These are phyloP conservation scores for Globisporangium spinosum DNA, from an alignment of 352 stramenopile species.

Conservation along the genomic window DNA sequence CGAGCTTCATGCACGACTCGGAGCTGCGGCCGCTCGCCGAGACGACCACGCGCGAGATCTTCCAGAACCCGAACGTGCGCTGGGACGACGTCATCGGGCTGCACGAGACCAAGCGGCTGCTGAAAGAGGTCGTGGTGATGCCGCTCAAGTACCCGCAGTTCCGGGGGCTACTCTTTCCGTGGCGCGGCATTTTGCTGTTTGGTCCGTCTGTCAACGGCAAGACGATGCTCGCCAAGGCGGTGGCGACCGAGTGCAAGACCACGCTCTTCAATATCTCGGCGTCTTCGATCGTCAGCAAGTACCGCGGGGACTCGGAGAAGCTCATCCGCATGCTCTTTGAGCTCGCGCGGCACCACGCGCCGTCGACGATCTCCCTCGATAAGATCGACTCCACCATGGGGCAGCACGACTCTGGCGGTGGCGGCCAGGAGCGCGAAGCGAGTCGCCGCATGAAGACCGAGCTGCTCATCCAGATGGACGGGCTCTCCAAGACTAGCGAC, in stretches of 20 bases:
- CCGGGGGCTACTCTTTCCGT: constrained; percentile 84
- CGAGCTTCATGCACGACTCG: constrained; percentile 79
- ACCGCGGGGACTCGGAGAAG: constrained; percentile 82
- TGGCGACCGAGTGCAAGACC: constrained; percentile 82
- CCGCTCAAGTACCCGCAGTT: constrained; percentile 95
- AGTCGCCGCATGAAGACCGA: constrained; percentile 87
- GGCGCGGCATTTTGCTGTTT: constrained; percentile 90
- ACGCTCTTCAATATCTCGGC: constrained; percentile 89
- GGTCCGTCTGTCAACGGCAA: constrained; percentile 84
- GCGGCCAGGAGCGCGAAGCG: constrained; percentile 80
- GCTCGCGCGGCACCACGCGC: constrained; percentile 71
- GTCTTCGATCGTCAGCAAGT: constrained; percentile 87
- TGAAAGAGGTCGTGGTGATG: constrained; percentile 95
- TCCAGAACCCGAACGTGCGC: constrained; percentile 86
- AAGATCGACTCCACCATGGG: constrained; percentile 90
- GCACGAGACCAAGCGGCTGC: constrained; percentile 90
- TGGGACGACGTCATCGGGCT: constrained; percentile 89
- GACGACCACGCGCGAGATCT: constrained; percentile 91
- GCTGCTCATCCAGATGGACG: constrained; percentile 86
- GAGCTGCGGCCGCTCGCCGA: constrained; percentile 86
- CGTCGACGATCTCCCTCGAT: constrained; percentile 85
- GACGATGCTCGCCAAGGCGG: constrained; percentile 86
- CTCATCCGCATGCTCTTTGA: constrained; percentile 87
- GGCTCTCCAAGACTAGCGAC: constrained; percentile 71
- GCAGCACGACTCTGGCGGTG: constrained; percentile 63